Evolutionary conservation across 768 basidiomycete species (phyloP), one percentile per base, ranked within the genome.

Genomic region (Russula vinacea): DNA sequence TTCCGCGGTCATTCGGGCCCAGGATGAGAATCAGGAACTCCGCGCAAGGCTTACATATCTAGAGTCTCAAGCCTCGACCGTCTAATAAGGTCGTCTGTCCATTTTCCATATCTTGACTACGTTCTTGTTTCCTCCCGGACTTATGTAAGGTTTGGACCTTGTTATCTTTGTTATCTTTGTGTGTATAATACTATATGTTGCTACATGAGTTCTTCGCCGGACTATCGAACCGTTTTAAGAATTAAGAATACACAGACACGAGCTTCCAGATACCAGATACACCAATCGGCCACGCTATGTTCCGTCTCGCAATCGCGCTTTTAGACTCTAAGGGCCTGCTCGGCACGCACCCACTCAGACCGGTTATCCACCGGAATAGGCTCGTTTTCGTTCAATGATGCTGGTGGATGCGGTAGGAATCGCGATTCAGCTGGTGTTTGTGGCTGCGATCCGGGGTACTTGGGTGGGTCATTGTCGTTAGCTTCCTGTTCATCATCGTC

Each of bases 1-100:
- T 62, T 66, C 67, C n/a, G 79, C 80, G 33, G 73, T 90, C 22
- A 72, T 75, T 1, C 73, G 77, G 56, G 73, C 76, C 29, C 79
- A 77, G 16, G 77, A 79, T 49, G 87, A 91, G 71, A 88, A 86
- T 69, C 73, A 77, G 49, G 76, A 76, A 62, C 79, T 91, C 13
- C 58, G 55, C 22, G 61, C 42, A 19, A 60, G 66, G 10, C 7
- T 68, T 39, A 42, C 52, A 1, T 49, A 26, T 51, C 51, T 62
- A 2, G 62, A 69, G 53, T 58, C 55, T 45, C 45, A 44, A 44
- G 44, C 50, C 44, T 24, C 17, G 22, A 26, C 24, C 8, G 24
- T 39, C 16, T 16, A 26, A 37, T 49, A 14, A 26, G 7, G 10
- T 10, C 22, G 33, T 5, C n/a, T 10, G 13, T 54, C 14, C 4